These are phyloP conservation scores for Conringia planisiliqua DNA, from an alignment of 345 rosid genomes.

Conservation along the genomic window DNA sequence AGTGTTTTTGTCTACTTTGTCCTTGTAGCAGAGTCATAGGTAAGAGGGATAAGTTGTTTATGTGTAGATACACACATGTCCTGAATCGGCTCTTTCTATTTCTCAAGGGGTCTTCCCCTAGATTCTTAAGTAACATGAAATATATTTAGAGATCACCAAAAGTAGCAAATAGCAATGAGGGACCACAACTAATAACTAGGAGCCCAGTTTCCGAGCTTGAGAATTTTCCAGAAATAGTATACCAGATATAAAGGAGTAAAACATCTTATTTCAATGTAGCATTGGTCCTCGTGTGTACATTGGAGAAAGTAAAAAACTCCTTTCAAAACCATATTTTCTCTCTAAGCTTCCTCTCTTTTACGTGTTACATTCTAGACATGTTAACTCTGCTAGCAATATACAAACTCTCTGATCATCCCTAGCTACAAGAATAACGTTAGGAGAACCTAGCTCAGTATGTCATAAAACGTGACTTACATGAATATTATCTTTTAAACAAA, in stretches of 20 bases:
- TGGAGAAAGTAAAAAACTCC: constrained; percentile 23
- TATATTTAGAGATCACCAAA: constrained; percentile 17
- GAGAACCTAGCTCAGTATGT: constrained; percentile 17
- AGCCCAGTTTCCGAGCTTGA: constrained; percentile 28
- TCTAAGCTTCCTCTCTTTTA: constrained; percentile 25
- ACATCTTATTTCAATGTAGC: constrained; percentile 29
- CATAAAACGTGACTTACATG: constrained; percentile 7
- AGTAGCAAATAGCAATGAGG: neutral
- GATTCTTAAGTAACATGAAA: constrained; percentile 10
- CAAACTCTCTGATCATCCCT: constrained; percentile 27
- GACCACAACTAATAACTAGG: constrained; percentile 28
- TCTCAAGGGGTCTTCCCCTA: constrained; percentile 14
- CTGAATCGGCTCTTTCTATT: constrained; percentile 19
- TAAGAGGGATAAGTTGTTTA: constrained; percentile 1
- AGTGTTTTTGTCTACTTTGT: neutral
- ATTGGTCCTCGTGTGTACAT: constrained; percentile 30
- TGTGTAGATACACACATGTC: neutral
- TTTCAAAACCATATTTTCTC: constrained; percentile 1
- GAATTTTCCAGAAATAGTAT: constrained; percentile 31
- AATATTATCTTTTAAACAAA: neutral
- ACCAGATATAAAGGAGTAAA: constrained; percentile 6
- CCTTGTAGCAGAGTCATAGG: constrained; percentile 10
- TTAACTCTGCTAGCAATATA: constrained; percentile 28
- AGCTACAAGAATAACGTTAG: constrained; percentile 29
- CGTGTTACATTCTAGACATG: constrained; percentile 24